Percentiles rank a stretch among this genome's conserved stretches.
These are phyloP conservation scores for Beverwykella pulmonaria DNA, from an alignment of 495 filamentous ascomycete species.

Conservation along the genomic window DNA sequence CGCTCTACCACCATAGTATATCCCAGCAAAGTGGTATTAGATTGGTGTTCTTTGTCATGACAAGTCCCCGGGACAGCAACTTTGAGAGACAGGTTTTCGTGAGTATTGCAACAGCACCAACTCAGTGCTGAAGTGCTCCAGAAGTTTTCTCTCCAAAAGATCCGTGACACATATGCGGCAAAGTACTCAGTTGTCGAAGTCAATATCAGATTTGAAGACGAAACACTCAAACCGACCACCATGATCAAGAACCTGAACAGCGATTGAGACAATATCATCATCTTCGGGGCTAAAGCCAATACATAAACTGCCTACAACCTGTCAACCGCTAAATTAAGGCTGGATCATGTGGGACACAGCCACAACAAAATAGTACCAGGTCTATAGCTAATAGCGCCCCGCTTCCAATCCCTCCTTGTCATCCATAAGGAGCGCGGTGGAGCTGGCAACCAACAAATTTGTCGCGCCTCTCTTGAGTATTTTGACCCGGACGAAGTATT, in stretches of 20 bases:
- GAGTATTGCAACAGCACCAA: conserved; percentile 42
- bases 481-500: conserved; percentile 19
- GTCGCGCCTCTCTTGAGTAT: not conserved
- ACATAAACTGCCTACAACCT: conserved; percentile 7
- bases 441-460: no score
- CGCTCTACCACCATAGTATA: conserved; percentile 4
- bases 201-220: conserved; percentile 12
- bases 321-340: not conserved
- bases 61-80: not conserved
- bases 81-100: conserved; percentile 45
- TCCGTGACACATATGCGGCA: conserved; percentile 40
- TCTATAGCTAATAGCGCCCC: no score
- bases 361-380: no score
- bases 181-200: conserved; percentile 18
- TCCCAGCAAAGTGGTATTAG: conserved; percentile 28
- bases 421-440: no score
- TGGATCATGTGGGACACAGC: not conserved
- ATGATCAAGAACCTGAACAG: conserved; percentile 37
- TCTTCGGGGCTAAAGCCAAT: conserved; percentile 37
- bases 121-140: conserved; percentile 11
- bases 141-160: conserved; percentile 43
- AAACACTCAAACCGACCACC: not conserved
- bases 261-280: conserved; percentile 42
- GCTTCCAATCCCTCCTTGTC: no score
- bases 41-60: conserved; percentile 33